Evolutionary conservation across 768 basidiomycete genomes (phyloP).

Genomic region (Trametes elegans): DNA sequence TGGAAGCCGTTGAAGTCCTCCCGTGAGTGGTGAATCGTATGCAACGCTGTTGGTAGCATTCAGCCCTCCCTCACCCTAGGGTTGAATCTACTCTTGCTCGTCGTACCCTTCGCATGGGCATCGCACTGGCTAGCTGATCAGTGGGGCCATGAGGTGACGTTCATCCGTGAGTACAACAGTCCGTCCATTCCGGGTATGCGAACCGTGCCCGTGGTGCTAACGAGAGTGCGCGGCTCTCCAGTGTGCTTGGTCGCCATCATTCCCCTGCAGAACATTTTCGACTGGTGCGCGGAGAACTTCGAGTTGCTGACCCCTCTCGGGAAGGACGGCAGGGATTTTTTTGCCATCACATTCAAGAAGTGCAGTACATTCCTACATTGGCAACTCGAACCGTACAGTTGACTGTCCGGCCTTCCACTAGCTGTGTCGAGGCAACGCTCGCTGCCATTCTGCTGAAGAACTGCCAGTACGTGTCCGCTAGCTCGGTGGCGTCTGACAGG

Average conservation of each 20-base stretch:
- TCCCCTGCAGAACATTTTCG: constrained; percentile 61
- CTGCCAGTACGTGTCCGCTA: constrained; percentile 49
- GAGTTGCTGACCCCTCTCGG: constrained; percentile 51
- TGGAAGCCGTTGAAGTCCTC: too few species aligned
- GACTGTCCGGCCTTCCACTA: constrained; percentile 23
- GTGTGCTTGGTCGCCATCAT: constrained; percentile 41
- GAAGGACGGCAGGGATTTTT: constrained; percentile 60
- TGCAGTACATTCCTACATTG: too few species aligned
- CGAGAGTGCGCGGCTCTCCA: too few species aligned
- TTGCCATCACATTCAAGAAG: constrained; percentile 66
- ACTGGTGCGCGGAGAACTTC: constrained; percentile 58
- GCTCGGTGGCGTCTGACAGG: too few species aligned
- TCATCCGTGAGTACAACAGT: constrained; percentile 35
- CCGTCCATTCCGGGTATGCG: background rate
- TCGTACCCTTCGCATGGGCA: constrained; percentile 61
- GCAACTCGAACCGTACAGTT: too few species aligned
- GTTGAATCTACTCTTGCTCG: constrained; percentile 53
- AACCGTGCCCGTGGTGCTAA: background rate
- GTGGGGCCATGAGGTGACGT: constrained; percentile 41
- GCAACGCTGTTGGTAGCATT: background rate
- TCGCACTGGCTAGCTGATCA: constrained; percentile 41
- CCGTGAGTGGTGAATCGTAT: background rate
- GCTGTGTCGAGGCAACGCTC: constrained; percentile 68
- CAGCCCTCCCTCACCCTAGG: background rate
- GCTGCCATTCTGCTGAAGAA: constrained; percentile 63